phyloP scores from a whole-genome alignment of 805 yeast species.

The Candida insectalens region DNA sequence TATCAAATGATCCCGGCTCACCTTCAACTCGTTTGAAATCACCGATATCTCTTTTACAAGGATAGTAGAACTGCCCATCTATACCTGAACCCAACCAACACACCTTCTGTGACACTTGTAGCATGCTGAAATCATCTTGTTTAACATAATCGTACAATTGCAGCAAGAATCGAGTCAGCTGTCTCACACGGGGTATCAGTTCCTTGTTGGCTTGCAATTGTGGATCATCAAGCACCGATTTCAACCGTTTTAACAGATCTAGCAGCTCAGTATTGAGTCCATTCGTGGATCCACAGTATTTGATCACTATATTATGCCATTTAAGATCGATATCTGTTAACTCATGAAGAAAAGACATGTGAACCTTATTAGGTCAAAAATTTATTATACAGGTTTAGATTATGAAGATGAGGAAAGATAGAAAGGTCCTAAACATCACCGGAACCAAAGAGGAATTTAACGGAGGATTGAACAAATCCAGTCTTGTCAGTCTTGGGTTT shows the following conservation, averaged over 20 bases:
- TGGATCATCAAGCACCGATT: no score
- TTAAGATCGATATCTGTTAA: no score
- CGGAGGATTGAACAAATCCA: background rate
- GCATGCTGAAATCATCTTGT: background rate
- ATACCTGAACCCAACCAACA: constrained; percentile 1
- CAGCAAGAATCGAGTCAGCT: no score
- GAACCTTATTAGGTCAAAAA: no score
- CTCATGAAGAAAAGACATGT: no score
- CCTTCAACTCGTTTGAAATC: background rate
- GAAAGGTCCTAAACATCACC: background rate
- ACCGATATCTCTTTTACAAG: background rate
- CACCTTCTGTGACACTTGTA: background rate
- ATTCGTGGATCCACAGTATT: no score
- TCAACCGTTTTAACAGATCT: no score
- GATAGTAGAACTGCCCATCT: constrained; percentile 9
- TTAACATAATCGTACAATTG: background rate
- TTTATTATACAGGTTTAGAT: background rate
- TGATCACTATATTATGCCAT: no score
- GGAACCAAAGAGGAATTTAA: constrained; percentile 1
- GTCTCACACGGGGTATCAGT: no score
- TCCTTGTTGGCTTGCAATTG: no score
- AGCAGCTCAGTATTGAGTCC: no score
- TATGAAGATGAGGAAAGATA: background rate
- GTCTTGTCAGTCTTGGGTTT: constrained; percentile 1
- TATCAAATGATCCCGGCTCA: constrained; percentile 29